Evolutionary conservation across 2,329 filamentous ascomycete genomes (phyloP).

Genomic region (Aspergillus phoenicis): DNA sequence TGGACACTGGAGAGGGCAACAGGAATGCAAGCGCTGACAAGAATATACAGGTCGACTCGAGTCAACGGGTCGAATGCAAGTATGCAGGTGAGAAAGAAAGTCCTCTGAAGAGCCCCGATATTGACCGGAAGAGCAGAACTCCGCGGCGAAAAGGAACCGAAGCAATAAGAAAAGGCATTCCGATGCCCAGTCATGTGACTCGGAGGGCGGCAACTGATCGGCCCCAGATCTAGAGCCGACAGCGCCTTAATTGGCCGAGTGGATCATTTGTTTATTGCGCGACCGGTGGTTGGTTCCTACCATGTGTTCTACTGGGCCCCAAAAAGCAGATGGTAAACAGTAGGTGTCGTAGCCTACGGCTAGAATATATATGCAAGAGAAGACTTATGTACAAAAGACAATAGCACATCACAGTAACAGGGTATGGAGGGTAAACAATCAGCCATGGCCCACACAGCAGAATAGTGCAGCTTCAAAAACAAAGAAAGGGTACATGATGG

Average conservation of each 20-base stretch:
- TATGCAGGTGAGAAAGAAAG: not conserved
- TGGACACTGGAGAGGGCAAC: no score
- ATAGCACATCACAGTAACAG: slow-evolving; percentile 22
- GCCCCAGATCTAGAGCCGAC: not conserved
- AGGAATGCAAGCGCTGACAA: not conserved
- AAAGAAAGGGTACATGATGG: slow-evolving; percentile 33
- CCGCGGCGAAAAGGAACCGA: slow-evolving; percentile 26
- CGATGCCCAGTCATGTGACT: slow-evolving; percentile 29
- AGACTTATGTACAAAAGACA: slow-evolving; percentile 37
- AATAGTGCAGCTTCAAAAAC: slow-evolving; percentile 17
- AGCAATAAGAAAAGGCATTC: slow-evolving; percentile 7
- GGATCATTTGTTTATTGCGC: not conserved
- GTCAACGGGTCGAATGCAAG: not conserved
- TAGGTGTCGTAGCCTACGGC: slow-evolving; percentile 12
- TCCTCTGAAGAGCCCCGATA: not conserved
- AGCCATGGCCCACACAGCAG: slow-evolving; percentile 17
- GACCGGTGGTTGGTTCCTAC: not conserved
- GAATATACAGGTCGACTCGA: slow-evolving; percentile 1
- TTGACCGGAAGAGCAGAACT: not conserved
- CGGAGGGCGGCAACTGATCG: slow-evolving; percentile 14
- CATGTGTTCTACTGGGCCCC: not conserved
- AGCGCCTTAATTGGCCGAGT: not conserved
- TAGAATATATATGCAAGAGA: slow-evolving; percentile 30
- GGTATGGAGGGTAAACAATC: slow-evolving; percentile 24
- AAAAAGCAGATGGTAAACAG: not conserved